Evolutionary conservation across 2,329 filamentous ascomycete species (phyloP), one percentile per base, ranked within the genome.

Genomic region (Paraconiothyrium sp.): DNA sequence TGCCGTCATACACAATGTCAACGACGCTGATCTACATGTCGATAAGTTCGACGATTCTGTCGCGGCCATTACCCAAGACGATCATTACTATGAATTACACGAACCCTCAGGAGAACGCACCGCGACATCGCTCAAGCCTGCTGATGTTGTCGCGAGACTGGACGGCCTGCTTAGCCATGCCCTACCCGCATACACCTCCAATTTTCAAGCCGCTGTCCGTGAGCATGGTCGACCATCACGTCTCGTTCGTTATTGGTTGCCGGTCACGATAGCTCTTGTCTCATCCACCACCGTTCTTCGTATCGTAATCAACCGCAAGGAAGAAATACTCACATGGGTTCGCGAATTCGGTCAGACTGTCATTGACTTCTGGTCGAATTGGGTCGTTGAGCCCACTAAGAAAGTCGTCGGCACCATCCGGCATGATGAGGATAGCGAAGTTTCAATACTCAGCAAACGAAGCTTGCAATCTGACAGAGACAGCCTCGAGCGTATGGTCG

Each of bases 401-500:
- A 94, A 93, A 75, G 85, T 99, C 20, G 87, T 99, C 60, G 89
- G 90, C 52, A 99, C 95, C 0, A 98, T 99, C 68, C 89, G 94
- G 5, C 95, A 98, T 77, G 93, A 98, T 72, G 89, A 92, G 71
- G 91, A 89, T 68, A 97, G 93, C 74, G 94, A 98, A 75, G 94
- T 99, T 67, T 95, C 94, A 48, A 92, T 99, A 67, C 95, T 99
- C 91, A 97, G 93, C 80, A 92, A 93, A 61, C 91, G 94, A 68
- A 97, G 93, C 68, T 85, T 99, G 24, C 90, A 91, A 76, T 93
- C 94, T 1, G 95, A 99, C 76, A 89, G 93, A 35, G 92, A 93
- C 57, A 97, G 93, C 73, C 83, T 99, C 35, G 94, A 99, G 78
- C 90, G 95, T 51, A 99, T 99, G 95, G 96, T 99, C 4, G 90